phyloP scores from a whole-genome alignment of 2,329 filamentous ascomycete species.

The Leptographium flavum region DNA sequence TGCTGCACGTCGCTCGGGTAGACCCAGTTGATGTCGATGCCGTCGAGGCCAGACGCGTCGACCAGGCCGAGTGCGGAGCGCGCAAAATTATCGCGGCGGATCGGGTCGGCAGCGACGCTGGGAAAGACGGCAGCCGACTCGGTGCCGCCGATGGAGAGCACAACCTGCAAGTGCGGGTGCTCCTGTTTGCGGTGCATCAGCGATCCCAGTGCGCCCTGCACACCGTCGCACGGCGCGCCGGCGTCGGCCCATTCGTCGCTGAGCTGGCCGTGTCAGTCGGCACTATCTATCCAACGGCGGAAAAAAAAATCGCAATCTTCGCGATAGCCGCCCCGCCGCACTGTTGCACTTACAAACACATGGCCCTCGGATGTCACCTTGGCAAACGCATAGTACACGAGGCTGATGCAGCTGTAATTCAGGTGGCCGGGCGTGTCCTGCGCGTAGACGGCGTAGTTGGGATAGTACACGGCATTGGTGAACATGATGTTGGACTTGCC shows the following conservation, averaged over 20 bases:
- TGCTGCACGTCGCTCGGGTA: constrained; percentile 53
- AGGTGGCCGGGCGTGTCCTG: constrained; percentile 60
- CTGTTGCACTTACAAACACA: constrained; percentile 48
- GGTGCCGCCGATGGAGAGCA: constrained; percentile 63
- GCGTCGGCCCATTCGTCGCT: constrained; percentile 69
- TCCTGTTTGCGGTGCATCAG: constrained; percentile 58
- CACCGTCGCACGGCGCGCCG: constrained; percentile 57
- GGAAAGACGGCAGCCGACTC: constrained; percentile 53
- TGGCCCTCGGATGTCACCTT: constrained; percentile 57
- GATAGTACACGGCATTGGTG: constrained; percentile 71
- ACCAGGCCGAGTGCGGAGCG: constrained; percentile 52
- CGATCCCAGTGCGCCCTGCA: constrained; percentile 56
- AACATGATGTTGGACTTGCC: constrained; percentile 36
- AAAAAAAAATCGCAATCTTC: too few species aligned
- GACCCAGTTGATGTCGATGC: constrained; percentile 74
- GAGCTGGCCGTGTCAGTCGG: constrained; percentile 33
- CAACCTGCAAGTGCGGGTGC: constrained; percentile 57
- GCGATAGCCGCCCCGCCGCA: not conserved
- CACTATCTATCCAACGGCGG: too few species aligned
- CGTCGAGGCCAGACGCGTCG: constrained; percentile 56
- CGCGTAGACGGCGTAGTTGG: constrained; percentile 62
- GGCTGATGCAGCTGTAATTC: constrained; percentile 63
- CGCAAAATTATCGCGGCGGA: constrained; percentile 54
- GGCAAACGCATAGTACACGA: constrained; percentile 74
- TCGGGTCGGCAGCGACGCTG: constrained; percentile 45